A percentile compares a stretch with the other conserved stretches of the same genome.
Conservation (phyloP, 169 alveolate genomes). For the Plasmodium yoelii region DNA sequence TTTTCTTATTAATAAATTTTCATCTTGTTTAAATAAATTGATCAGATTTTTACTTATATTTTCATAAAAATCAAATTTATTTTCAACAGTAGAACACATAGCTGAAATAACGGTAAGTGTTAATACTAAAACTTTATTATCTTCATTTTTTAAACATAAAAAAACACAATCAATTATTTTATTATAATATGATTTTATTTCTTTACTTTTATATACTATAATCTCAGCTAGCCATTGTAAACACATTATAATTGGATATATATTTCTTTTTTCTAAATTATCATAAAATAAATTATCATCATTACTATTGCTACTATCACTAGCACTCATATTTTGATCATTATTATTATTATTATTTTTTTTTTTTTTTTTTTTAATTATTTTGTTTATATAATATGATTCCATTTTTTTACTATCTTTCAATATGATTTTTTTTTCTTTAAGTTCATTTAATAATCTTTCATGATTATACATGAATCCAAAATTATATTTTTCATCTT, state of each 20-base stretch:
- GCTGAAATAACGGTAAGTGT: constrained; percentile 72
- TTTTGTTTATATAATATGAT: constrained; percentile 42
- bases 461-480: constrained; percentile 25
- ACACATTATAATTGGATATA: constrained; percentile 67
- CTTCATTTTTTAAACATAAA: constrained; percentile 47
- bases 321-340: neutral
- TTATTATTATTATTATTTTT: constrained; percentile 2
- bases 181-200: constrained; percentile 32
- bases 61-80: constrained; percentile 61
- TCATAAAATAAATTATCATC: constrained; percentile 48
- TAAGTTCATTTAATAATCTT: constrained; percentile 27
- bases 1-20: constrained; percentile 44
- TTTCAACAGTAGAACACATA: constrained; percentile 66
- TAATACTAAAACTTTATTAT: constrained; percentile 45
- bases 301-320: neutral
- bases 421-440: constrained; percentile 30
- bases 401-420: constrained; percentile 37
- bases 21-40: constrained; percentile 38
- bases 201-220: constrained; percentile 54
- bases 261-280: constrained; percentile 45
- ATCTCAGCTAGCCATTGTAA: constrained; percentile 66
- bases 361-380: neutral
- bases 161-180: constrained; percentile 48
- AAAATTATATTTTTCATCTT: neutral
- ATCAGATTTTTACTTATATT: constrained; percentile 43